phyloP scores from a whole-genome alignment of 73 alveolate species.

The Paramecium caudatum region DNA sequence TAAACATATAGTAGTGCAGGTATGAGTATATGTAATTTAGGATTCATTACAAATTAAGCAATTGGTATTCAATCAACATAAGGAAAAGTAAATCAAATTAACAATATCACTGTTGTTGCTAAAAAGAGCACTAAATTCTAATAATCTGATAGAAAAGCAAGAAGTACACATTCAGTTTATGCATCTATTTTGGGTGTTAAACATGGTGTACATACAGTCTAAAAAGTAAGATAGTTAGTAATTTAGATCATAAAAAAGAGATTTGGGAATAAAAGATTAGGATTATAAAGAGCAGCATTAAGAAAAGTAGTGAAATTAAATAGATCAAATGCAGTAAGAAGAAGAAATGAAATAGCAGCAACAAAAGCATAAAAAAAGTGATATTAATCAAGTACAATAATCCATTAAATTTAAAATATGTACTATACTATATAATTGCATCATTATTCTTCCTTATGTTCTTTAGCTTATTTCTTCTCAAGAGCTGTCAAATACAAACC shows the following conservation, averaged over 20 bases:
- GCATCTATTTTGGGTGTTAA: background rate
- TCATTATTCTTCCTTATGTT: slow-evolving; percentile 25
- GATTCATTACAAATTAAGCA: background rate
- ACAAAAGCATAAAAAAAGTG: slow-evolving; percentile 40
- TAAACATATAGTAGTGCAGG: background rate
- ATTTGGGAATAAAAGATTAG: background rate
- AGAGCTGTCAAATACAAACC: slow-evolving; percentile 80
- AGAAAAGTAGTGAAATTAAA: slow-evolving; percentile 11
- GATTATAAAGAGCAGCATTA: background rate
- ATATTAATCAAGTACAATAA: too few relatives aligned
- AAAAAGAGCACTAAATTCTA: background rate
- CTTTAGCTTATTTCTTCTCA: slow-evolving; percentile 70
- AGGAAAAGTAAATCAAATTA: background rate
- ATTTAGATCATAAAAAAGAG: background rate
- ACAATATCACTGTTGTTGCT: background rate
- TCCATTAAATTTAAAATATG: too few relatives aligned
- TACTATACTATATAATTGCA: slow-evolving; percentile 29
- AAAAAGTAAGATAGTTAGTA: background rate
- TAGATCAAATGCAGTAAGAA: background rate
- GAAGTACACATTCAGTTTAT: background rate
- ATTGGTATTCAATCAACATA: background rate
- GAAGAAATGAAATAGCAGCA: slow-evolving; percentile 12
- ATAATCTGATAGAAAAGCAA: background rate
- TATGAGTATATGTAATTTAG: background rate
- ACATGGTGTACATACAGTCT: background rate